Evolutionary conservation across 768 basidiomycete genomes (phyloP), one percentile per base, ranked within the genome.

Genomic region (Trametes sanguinea): DNA sequence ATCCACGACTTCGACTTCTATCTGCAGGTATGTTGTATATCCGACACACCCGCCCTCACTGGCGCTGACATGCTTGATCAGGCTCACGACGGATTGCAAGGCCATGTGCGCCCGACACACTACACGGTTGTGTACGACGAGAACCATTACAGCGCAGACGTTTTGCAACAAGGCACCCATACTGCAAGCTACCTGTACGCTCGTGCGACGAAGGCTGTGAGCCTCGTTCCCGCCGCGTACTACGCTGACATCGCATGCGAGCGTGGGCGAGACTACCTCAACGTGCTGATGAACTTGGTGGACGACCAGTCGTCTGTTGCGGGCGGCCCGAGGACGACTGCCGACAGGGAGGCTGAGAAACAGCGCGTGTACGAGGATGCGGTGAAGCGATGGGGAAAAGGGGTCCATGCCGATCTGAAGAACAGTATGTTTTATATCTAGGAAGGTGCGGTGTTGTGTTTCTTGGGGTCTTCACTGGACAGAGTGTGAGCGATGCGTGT

Each of bases 171-270:
- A 61, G 87, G 90, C 1, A 85, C 89, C 0, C 83, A 93, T 68
- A 78, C 84, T 56, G 74, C 80, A 13, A 85, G 85, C 66, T 93
- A 92, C 68, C 77, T 90, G 13, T 95, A 90, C 66, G 91, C 88
- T 0, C 83, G 92, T 4, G 91, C 92, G 0, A 95, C 91, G 3
- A 88, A 90, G 67, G 88, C 91, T 0, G 93, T 95, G 33, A 91
- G 89, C 69, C 76, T 94, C 27, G 80, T 92, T 10, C 90, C 92
- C 0, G 82, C 90, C 0, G 90, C 90, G 0, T 91, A 91, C 69
- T 92, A 91, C 66, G 88, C 90, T 6, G 90, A 93, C 73, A 74
- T 93, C 53, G 92, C 90, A 1, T 92, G 90, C 71, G 91, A 94
- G 73, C 78, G 92, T 9, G 92, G 88, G 0, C 75, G 91, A 40